These are phyloP conservation scores for Backusella sp. DNA, from an alignment of 192 early-diverging fungal species.

Conservation along the genomic window DNA sequence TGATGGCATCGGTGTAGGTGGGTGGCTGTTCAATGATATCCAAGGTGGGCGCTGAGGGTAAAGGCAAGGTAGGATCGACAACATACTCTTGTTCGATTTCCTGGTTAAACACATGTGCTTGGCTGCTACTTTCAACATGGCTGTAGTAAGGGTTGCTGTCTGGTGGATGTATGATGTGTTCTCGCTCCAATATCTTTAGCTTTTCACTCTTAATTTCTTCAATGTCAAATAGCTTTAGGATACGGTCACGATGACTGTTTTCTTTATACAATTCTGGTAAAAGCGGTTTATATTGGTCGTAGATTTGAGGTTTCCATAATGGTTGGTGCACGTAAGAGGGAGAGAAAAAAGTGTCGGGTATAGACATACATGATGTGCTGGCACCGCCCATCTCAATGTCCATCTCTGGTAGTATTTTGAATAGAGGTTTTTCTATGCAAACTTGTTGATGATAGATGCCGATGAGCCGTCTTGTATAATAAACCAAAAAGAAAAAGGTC, in stretches of 20 bases:
- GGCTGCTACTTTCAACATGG: neutral
- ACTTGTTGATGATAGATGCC: neutral
- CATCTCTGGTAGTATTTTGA: neutral
- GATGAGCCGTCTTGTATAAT: neutral
- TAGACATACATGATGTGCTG: no score
- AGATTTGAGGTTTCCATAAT: constrained; percentile 7
- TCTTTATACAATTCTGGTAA: neutral
- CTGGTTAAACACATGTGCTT: neutral
- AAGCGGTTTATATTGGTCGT: neutral
- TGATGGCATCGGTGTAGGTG: constrained; percentile 7
- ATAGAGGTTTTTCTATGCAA: neutral
- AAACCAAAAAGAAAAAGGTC: neutral
- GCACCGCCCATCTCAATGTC: neutral
- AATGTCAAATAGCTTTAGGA: neutral
- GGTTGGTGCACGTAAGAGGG: neutral
- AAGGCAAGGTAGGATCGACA: neutral
- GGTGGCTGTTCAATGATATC: constrained; percentile 6
- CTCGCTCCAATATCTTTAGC: neutral
- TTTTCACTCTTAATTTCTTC: constrained; percentile 3
- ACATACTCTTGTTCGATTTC: neutral
- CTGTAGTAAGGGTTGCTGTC: neutral
- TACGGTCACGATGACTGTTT: neutral
- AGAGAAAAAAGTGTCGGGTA: neutral
- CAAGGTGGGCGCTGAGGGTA: neutral
- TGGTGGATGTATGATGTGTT: neutral